These are phyloP conservation scores for Fagus sylvatica DNA, from an alignment of 306 rosid species.

Conservation along the genomic window DNA sequence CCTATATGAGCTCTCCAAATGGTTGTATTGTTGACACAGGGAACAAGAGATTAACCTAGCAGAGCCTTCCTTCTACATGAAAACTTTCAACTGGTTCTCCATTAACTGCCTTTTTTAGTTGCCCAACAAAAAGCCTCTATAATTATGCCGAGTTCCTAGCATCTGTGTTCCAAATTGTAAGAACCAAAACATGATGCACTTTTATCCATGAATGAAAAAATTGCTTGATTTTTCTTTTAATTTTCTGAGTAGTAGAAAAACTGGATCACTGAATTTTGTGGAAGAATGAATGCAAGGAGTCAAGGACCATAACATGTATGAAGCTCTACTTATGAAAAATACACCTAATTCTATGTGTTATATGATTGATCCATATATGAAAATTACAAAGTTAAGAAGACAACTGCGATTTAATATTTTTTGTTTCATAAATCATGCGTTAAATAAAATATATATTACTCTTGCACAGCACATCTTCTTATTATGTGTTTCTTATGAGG, in stretches of 20 bases:
- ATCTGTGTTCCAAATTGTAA: neutral
- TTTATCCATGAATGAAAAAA: neutral
- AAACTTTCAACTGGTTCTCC: neutral
- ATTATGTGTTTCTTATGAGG: too few relatives aligned
- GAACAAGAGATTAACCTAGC: neutral
- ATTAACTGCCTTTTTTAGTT: neutral
- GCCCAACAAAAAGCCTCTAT: neutral
- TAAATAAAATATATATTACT: too few relatives aligned
- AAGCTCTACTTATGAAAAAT: neutral
- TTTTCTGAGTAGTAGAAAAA: neutral
- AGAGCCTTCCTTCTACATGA: neutral
- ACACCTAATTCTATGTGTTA: neutral
- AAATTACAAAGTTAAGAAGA: too few relatives aligned
- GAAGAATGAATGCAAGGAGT: neutral
- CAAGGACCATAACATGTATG: neutral
- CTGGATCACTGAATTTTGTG: neutral
- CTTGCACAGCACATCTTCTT: too few relatives aligned
- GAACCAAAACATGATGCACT: neutral
- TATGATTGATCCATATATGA: too few relatives aligned
- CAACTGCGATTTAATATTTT: too few relatives aligned
- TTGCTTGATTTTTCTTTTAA: neutral
- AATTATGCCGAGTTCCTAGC: neutral
- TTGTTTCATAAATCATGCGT: too few relatives aligned
- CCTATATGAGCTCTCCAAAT: neutral
- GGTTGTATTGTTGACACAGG: neutral